A percentile compares a stretch with the other conserved stretches of the same genome.
Evolutionary conservation across 352 stramenopile genomes (phyloP).

Genomic region (Thalassiosira delicatula): DNA sequence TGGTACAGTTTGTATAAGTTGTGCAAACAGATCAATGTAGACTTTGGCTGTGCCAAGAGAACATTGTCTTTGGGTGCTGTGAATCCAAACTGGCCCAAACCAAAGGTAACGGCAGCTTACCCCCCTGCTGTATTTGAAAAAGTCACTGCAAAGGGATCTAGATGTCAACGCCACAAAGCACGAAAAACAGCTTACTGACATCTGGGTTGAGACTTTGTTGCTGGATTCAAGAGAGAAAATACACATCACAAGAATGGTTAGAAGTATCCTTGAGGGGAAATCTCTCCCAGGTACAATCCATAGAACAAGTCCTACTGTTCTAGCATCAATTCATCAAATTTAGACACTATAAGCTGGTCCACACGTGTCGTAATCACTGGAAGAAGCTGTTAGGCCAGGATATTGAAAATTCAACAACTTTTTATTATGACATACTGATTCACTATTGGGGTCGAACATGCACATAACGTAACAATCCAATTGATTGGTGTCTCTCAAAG

Average conservation of each 20-base stretch:
- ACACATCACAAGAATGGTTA: neutral
- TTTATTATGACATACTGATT: no score
- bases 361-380: no score
- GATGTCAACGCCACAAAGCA: neutral
- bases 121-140: neutral
- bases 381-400: no score
- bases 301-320: no score
- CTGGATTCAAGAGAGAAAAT: neutral
- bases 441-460: no score
- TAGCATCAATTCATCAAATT: no score
- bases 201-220: neutral
- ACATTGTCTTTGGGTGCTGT: conserved; percentile 1
- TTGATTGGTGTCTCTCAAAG: no score
- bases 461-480: no score
- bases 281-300: no score
- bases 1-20: conserved; percentile 42
- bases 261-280: neutral
- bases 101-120: neutral
- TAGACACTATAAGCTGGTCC: no score
- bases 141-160: neutral
- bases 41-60: conserved; percentile 21
- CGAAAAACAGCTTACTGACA: no score
- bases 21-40: conserved; percentile 25
- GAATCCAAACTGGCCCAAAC: conserved; percentile 15
- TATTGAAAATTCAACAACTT: no score